These are phyloP conservation scores for Beauveria rudraprayagi DNA, from an alignment of 2,329 filamentous ascomycete species.

Conservation along the genomic window DNA sequence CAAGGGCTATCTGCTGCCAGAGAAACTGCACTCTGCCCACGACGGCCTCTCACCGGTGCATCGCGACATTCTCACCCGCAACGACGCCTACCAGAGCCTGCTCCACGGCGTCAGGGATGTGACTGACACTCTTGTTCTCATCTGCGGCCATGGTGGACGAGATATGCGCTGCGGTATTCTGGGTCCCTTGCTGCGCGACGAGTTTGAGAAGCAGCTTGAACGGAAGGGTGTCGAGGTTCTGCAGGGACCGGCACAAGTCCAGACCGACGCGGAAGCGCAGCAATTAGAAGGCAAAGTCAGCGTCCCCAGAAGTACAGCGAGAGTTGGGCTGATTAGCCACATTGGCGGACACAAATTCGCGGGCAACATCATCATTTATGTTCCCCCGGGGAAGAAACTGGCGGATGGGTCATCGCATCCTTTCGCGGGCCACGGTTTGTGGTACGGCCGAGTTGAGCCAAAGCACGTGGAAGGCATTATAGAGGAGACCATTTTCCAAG, in stretches of 20 bases:
- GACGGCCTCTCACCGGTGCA: conserved; percentile 50
- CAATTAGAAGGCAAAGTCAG: conserved; percentile 16
- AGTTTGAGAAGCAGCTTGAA: conserved; percentile 58
- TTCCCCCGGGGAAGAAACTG: conserved; percentile 48
- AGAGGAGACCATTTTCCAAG: conserved; percentile 58
- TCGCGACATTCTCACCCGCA: conserved; percentile 42
- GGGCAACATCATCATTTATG: conserved; percentile 74
- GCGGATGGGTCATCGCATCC: conserved; percentile 40
- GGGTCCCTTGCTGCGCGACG: conserved; percentile 61
- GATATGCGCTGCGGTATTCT: conserved; percentile 77
- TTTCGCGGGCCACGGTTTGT: conserved; percentile 64
- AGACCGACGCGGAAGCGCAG: conserved; percentile 20
- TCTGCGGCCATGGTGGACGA: conserved; percentile 79
- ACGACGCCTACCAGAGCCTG: conserved; percentile 41
- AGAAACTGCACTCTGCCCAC: conserved; percentile 53
- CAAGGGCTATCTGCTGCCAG: conserved; percentile 58
- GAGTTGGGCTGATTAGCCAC: conserved; percentile 66
- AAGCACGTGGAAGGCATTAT: conserved; percentile 70
- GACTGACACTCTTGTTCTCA: conserved; percentile 64
- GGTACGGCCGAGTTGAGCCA: conserved; percentile 74
- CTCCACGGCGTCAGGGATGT: conserved; percentile 54
- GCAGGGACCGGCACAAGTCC: conserved; percentile 35
- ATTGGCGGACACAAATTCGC: conserved; percentile 82
- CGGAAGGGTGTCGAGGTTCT: conserved; percentile 41
- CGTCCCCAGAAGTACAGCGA: conserved; percentile 32